Evolutionary conservation across 176 grass and related monocot species (phyloP).

Genomic region (Aechmea fasciata): DNA sequence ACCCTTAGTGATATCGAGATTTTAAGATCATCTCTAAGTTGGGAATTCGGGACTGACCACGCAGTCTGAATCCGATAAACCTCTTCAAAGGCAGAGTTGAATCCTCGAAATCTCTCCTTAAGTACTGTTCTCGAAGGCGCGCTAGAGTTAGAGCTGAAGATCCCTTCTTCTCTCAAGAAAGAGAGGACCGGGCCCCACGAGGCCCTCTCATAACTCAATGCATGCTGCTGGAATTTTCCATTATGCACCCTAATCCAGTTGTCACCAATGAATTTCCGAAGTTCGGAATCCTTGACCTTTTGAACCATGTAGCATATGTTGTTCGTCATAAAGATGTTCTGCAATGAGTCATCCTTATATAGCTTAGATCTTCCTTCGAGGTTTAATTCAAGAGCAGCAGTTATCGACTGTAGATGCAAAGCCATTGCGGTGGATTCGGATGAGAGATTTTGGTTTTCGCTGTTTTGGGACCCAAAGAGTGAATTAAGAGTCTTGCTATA

Average conservation of each 20-base stretch:
- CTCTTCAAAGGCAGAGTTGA: slow-evolving; percentile 84
- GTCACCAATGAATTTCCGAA: slow-evolving; percentile 73
- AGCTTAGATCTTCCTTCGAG: slow-evolving; percentile 52
- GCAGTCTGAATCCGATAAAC: slow-evolving; percentile 71
- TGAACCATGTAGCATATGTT: slow-evolving; percentile 90
- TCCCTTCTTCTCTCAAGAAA: slow-evolving; percentile 66
- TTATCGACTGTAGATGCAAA: slow-evolving; percentile 33
- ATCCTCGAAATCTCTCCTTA: slow-evolving; percentile 81
- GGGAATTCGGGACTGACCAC: slow-evolving; percentile 63
- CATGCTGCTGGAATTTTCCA: slow-evolving; percentile 59
- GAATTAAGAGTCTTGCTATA: slow-evolving; percentile 70
- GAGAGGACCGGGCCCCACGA: slow-evolving; percentile 64
- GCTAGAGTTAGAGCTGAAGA: slow-evolving; percentile 27
- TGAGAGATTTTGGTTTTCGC: slow-evolving; percentile 22
- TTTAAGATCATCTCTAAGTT: slow-evolving; percentile 78
- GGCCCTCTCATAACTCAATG: slow-evolving; percentile 60
- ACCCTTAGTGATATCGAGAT: slow-evolving; percentile 80
- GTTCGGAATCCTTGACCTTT: slow-evolving; percentile 81
- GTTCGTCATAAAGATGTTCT: slow-evolving; percentile 87
- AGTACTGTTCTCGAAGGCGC: slow-evolving; percentile 45
- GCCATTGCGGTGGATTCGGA: slow-evolving; percentile 25
- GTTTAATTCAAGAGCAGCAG: slow-evolving; percentile 53
- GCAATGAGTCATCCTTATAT: slow-evolving; percentile 52
- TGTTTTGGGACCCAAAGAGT: slow-evolving; percentile 48
- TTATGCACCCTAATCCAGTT: slow-evolving; percentile 82